Percentiles rank a stretch among this genome's conserved stretches.
Evolutionary conservation across 1,139 yeast species (phyloP).

Genomic region (Sporopachydermia cereana): DNA sequence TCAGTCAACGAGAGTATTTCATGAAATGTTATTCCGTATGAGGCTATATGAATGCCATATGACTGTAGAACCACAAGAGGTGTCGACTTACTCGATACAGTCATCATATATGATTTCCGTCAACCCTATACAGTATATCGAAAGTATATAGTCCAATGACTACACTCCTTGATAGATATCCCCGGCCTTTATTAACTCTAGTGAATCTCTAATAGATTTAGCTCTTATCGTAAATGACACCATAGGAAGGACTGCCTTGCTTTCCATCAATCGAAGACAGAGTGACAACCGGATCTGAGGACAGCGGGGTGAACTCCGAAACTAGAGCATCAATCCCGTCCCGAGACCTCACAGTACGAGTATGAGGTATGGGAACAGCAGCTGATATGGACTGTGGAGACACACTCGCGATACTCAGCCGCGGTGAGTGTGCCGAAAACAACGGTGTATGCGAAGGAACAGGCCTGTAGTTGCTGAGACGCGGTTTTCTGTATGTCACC

Average conservation of each 20-base stretch:
- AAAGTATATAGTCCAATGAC: too few species aligned
- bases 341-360: background rate
- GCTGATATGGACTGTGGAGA: background rate
- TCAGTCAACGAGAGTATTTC: too few species aligned
- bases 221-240: too few species aligned
- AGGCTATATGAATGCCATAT: too few species aligned
- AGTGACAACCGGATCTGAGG: background rate
- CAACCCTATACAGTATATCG: too few species aligned
- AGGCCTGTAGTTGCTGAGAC: background rate
- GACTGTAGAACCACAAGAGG: too few species aligned
- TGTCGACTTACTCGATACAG: too few species aligned
- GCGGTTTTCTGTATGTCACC: conserved; percentile 20
- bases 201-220: too few species aligned
- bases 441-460: background rate
- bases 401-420: background rate
- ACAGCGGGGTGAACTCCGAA: background rate
- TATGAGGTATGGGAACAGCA: background rate
- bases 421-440: background rate
- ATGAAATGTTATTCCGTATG: too few species aligned
- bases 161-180: too few species aligned
- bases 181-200: too few species aligned
- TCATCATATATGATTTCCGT: too few species aligned
- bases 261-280: conserved; percentile 3
- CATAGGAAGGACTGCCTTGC: conserved; percentile 3
- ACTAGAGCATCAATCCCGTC: background rate